Percentiles rank a stretch among this genome's conserved stretches.
Evolutionary conservation across 2,329 filamentous ascomycete genomes (phyloP).

Genomic region (Blumeriella jaapii): DNA sequence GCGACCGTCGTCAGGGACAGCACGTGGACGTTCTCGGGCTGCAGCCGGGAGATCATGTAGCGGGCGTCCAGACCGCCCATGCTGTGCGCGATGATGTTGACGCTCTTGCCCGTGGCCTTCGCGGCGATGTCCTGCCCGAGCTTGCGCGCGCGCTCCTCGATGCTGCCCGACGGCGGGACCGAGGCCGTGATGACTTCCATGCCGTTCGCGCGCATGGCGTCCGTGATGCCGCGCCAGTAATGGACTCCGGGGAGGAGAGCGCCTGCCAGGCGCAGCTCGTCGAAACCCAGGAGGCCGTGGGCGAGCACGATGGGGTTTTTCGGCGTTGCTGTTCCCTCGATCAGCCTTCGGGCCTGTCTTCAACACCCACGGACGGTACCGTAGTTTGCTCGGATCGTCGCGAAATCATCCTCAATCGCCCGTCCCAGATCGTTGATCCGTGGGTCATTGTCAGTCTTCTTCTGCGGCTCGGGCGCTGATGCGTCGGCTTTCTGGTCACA

Average conservation of each 20-base stretch:
- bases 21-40: conserved; percentile 35
- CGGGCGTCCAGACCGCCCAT: conserved; percentile 56
- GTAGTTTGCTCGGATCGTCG: conserved; percentile 45
- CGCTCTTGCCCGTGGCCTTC: conserved; percentile 39
- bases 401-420: conserved; percentile 49
- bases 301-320: conserved; percentile 53
- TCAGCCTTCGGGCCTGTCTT: not conserved
- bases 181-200: conserved; percentile 46
- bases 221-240: conserved; percentile 54
- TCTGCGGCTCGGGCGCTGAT: conserved; percentile 1
- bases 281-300: conserved; percentile 54
- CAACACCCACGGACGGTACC: conserved; percentile 27
- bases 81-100: conserved; percentile 66
- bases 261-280: conserved; percentile 40
- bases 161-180: conserved; percentile 49
- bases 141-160: conserved; percentile 46
- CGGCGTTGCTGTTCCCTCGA: conserved; percentile 33
- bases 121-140: conserved; percentile 43
- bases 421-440: conserved; percentile 39
- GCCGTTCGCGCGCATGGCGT: conserved; percentile 42
- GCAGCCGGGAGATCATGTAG: conserved; percentile 50
- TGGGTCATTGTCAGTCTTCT: conserved; percentile 29
- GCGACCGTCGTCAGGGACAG: conserved; percentile 29
- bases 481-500: not conserved
- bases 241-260: conserved; percentile 41